These are phyloP conservation scores for Solanum ossicruentum DNA, from an alignment of 257 asterid species.

Conservation along the genomic window DNA sequence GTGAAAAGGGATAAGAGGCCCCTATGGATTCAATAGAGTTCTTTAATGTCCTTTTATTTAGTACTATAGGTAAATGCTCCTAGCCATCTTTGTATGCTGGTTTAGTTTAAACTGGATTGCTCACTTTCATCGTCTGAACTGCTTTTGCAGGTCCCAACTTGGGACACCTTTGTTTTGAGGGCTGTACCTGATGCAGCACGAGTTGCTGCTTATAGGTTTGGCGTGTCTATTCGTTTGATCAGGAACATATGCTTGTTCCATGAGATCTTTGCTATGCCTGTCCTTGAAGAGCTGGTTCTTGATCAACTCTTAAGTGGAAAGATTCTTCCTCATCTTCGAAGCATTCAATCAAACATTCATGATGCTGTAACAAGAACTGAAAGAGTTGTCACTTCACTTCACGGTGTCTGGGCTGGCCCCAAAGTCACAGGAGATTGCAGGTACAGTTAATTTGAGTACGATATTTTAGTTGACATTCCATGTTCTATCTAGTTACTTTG, in stretches of 20 bases:
- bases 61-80: neutral
- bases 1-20: neutral
- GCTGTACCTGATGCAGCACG: conserved; percentile 85
- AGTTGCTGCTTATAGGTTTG: conserved; percentile 82
- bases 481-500: neutral
- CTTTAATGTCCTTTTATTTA: neutral
- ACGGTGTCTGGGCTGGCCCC: conserved; percentile 85
- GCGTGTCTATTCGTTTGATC: conserved; percentile 69
- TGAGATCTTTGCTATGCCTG: conserved; percentile 58
- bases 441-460: conserved; percentile 17
- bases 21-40: neutral
- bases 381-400: conserved; percentile 62
- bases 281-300: conserved; percentile 70
- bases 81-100: neutral
- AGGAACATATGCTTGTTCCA: conserved; percentile 81
- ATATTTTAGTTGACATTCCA: neutral
- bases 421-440: conserved; percentile 49
- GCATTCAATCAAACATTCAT: conserved; percentile 59
- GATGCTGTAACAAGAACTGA: conserved; percentile 73
- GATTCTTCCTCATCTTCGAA: conserved; percentile 86
- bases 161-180: conserved; percentile 59
- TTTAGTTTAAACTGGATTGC: neutral
- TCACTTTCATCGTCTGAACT: neutral
- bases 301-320: conserved; percentile 67
- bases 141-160: conserved; percentile 59